Conservation (phyloP, 2,329 filamentous ascomycete species). For the Aspergillus transmontanensis region DNA sequence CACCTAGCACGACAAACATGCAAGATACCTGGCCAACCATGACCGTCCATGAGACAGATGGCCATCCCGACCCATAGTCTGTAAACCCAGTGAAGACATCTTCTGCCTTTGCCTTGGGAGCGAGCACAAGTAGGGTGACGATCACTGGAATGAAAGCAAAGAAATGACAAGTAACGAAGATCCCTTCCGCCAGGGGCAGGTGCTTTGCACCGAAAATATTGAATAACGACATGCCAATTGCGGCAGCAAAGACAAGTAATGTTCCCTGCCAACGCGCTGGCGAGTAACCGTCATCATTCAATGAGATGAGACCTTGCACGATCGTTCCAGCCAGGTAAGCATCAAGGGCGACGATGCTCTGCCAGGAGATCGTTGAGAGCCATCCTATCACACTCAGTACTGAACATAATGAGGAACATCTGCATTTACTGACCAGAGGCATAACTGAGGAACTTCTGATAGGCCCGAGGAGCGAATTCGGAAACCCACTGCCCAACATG, state of each 20-base stretch:
- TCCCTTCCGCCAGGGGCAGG: not conserved
- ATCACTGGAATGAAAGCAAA: not conserved
- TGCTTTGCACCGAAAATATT: conserved; percentile 3
- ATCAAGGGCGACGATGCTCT: not conserved
- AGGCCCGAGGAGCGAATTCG: not conserved
- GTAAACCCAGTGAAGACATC: conserved; percentile 4
- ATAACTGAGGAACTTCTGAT: conserved; percentile 8
- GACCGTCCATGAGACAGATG: not conserved
- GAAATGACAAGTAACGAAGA: conserved; percentile 3
- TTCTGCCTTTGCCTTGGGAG: not conserved
- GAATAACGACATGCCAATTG: not conserved
- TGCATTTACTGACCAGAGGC: not conserved
- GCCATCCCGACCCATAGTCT: conserved; percentile 2
- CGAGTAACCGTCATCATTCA: not conserved
- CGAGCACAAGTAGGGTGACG: not conserved
- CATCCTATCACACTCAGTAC: not conserved
- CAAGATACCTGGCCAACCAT: conserved; percentile 4
- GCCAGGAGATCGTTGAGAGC: conserved; percentile 3
- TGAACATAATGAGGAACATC: not conserved
- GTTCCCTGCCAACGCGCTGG: conserved; percentile 4
- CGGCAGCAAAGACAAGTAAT: not conserved
- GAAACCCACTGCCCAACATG: conserved; percentile 2
- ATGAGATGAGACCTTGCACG: not conserved
- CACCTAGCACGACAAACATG: conserved; percentile 7
- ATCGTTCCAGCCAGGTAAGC: conserved; percentile 4